These are phyloP conservation scores for Colletotrichum eleusines DNA, from an alignment of 2,329 filamentous ascomycete genomes.

Conservation along the genomic window DNA sequence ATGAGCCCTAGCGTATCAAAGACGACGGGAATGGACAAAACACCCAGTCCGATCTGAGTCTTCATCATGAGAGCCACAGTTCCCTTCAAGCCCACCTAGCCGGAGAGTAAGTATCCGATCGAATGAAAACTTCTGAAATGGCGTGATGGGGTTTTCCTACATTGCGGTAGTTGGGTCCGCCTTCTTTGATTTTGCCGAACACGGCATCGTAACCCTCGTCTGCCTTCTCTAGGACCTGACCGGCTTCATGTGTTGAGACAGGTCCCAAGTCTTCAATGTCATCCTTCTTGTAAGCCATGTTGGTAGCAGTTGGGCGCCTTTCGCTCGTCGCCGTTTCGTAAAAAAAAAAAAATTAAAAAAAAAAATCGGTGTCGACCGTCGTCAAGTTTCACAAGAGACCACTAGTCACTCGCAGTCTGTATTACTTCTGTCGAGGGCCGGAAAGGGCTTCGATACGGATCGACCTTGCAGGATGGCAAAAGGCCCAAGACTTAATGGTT, in stretches of 20 bases:
- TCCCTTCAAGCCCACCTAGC: conserved; percentile 57
- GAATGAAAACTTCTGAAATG: too few species aligned
- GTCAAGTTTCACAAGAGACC: conserved; percentile 5
- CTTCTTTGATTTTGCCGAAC: conserved; percentile 49
- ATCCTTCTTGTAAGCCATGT: conserved; percentile 35
- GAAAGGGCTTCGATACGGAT: neutral
- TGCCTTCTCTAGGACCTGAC: conserved; percentile 31
- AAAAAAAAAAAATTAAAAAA: too few species aligned
- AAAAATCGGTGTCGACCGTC: neutral
- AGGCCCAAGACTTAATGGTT: neutral
- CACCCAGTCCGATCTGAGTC: conserved; percentile 58
- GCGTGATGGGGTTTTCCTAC: conserved; percentile 45
- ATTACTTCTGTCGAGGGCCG: neutral
- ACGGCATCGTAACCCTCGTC: conserved; percentile 46
- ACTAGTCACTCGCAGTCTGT: conserved; percentile 5
- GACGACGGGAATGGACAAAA: conserved; percentile 61
- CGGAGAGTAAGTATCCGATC: conserved; percentile 7
- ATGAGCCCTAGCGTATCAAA: conserved; percentile 61
- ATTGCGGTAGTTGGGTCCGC: conserved; percentile 49
- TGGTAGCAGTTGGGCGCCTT: neutral
- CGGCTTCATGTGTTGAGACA: conserved; percentile 19
- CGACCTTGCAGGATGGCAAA: neutral
- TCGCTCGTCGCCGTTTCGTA: neutral
- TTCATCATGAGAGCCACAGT: conserved; percentile 60
- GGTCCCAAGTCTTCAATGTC: conserved; percentile 28